These are phyloP conservation scores for Mycotypha africana DNA, from an alignment of 371 early-diverging fungal species.

Conservation along the genomic window DNA sequence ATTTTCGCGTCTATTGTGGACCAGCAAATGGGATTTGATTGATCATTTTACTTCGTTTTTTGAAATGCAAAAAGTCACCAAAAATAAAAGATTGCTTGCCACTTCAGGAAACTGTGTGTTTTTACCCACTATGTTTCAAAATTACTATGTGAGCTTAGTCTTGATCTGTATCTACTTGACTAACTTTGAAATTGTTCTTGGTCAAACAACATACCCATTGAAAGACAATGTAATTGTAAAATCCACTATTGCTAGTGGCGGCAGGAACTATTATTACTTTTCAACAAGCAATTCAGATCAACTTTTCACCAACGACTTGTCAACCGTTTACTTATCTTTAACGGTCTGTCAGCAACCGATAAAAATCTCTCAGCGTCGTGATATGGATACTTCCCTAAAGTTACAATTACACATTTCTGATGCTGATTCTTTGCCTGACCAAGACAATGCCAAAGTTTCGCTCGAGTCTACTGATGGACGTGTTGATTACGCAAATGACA, in stretches of 20 bases:
- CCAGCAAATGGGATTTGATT: slow-evolving; percentile 15
- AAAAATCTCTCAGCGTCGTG: slow-evolving; percentile 15
- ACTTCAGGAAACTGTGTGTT: no score
- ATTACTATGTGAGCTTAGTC: no score
- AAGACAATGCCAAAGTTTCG: slow-evolving; percentile 28
- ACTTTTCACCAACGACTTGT: slow-evolving; percentile 10
- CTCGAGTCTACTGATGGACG: slow-evolving; percentile 26
- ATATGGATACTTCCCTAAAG: slow-evolving; percentile 29
- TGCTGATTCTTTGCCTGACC: slow-evolving; percentile 40
- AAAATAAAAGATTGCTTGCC: no score
- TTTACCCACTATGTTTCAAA: no score
- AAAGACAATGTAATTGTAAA: slow-evolving; percentile 8
- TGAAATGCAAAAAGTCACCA: no score
- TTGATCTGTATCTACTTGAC: no score
- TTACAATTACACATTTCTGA: slow-evolving; percentile 39
- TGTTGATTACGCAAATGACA: slow-evolving; percentile 27
- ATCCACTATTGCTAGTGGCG: slow-evolving; percentile 4
- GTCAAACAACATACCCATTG: slow-evolving; percentile 8
- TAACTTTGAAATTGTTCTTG: no score
- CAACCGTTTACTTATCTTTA: slow-evolving; percentile 23
- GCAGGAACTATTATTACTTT: slow-evolving; percentile 16
- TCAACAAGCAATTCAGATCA: slow-evolving; percentile 5
- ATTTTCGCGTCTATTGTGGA: slow-evolving; percentile 17
- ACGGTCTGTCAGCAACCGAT: slow-evolving; percentile 34
- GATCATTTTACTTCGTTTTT: no score